Base-by-base conservation (phyloP, 495 filamentous ascomycete species). In the Penicillium crystallinum region DNA sequence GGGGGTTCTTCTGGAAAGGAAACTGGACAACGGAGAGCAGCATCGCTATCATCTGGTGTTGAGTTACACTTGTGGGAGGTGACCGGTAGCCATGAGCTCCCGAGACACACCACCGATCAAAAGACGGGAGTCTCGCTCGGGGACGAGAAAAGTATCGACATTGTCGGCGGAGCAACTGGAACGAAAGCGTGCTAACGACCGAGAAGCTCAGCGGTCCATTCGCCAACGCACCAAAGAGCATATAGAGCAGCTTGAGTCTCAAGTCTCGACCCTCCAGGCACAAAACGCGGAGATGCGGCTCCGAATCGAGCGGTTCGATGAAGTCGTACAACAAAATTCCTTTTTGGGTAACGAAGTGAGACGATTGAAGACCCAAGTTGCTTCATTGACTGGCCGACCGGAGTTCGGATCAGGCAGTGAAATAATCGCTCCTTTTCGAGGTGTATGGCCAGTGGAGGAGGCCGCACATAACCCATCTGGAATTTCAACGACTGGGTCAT, bases 181-280 rank as follows among this genome's bases (percentile, higher is more conserved):
- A 50, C 71, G 81, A 39, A 85, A 85, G 56, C 76, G 81, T 46
- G 80, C 80, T 43, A 83, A 83, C 62, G 81, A 85, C 54, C 78
- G 81, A 39, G 81, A 85, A 57, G 81, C 81, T 25, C 81, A 85
- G 55, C 71, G 80, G 52, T 79, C 77, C n/a, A 85, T 82, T 53
- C 77, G 81, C 17, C 77, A 81, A 52, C 66, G 81, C 41, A 83
- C 78, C 25, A 82, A 78, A 46, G 77, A 80, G 45, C 78, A 80
- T 57, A 83, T 83, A 50, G 80, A 83, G 36, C 64, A 62, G 14
- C 70, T 85, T 10, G 77, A 85, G 60, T 59, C 65, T 25, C 70
- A 77, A 46, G 74, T 83, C 7, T 63, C 68, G 8, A 9, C 33
- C 14, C 66, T 83, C 9, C 76, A 82, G 57, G 61, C 64, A 17